Evolutionary conservation across 2,329 filamentous ascomycete species (phyloP), one percentile per base, ranked within the genome.

Genomic region (Tympanopsis confertula): DNA sequence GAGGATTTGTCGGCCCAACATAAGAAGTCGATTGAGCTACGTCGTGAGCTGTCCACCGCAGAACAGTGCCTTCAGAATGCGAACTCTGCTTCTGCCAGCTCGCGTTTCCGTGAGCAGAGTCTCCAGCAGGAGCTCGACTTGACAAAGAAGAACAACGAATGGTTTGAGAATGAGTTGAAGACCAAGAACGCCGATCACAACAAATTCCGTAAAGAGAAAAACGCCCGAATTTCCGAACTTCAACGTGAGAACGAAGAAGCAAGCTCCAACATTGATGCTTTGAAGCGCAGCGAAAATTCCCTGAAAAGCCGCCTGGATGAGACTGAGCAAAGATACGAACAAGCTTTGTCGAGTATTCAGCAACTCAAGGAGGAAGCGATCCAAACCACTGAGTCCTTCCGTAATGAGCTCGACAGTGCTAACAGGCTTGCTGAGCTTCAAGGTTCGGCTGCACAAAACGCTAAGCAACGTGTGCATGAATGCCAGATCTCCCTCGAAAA

Each of bases 171-270:
- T 28, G 78, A 82, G 50, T 61, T 82, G 20, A 74, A 78, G 51
- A 76, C 73, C 1, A 77, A 78, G 47, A 66, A 63, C 36, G 61
- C 63, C 18, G 78, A 82, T 49, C 68, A 79, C 46, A 65, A 72
- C 41, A 80, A 77, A 45, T 80, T 75, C 57, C 69, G 78, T 41
- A 82, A 81, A 47, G 78, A 82, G 47, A 82, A 81, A 57, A 72
- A 70, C 47, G 69, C 73, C 3, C 70, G 74, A 24, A 70, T 82
- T 36, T 63, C 74, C 3, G 71, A 75, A 41, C 61, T 82, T 36
- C 73, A 81, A 51, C 73, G 74, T 35, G 67, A 71, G 41, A 69
- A 77, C 39, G 78, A 82, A 45, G 78, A 82, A 43, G 68, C 70
- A 36, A 70, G 63, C 40, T 67, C 70, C 35, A 69, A 62, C 2